Evolutionary conservation across 106 monocot species (phyloP).

Genomic region (Cymbidium sinense): DNA sequence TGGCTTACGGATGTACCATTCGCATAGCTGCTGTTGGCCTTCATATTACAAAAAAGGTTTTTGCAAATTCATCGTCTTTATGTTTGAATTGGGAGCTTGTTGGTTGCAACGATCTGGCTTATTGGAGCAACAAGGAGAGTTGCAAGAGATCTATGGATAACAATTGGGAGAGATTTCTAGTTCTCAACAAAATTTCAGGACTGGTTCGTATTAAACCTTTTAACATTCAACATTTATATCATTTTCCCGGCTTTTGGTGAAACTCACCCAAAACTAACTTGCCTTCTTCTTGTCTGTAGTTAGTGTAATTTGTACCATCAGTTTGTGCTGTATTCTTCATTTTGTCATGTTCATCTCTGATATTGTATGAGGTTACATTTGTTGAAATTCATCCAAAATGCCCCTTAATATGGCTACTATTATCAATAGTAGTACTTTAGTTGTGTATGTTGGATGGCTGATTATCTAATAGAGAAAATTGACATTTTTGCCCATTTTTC

Average conservation of each 20-base stretch:
- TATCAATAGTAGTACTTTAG: background rate
- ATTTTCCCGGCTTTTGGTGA: background rate
- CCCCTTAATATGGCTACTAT: background rate
- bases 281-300: background rate
- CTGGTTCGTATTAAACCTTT: constrained; percentile 32
- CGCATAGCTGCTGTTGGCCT: constrained; percentile 73
- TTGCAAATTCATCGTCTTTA: constrained; percentile 97
- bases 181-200: constrained; percentile 72
- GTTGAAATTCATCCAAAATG: too few relatives aligned
- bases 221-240: constrained; percentile 1
- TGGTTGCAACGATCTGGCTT: constrained; percentile 68
- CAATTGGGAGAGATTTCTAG: constrained; percentile 79
- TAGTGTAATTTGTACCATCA: background rate
- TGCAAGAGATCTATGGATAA: constrained; percentile 17
- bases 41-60: constrained; percentile 51
- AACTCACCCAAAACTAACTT: background rate
- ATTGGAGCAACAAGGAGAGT: constrained; percentile 43
- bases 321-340: background rate
- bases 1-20: constrained; percentile 65
- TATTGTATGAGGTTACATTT: background rate
- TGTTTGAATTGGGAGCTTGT: constrained; percentile 75
- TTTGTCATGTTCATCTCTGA: background rate
- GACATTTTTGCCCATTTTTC: background rate
- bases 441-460: background rate
- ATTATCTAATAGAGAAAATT: background rate